Base-by-base conservation (phyloP, 2,329 filamentous ascomycete genomes). In the Ceratocystis huliohia region DNA sequence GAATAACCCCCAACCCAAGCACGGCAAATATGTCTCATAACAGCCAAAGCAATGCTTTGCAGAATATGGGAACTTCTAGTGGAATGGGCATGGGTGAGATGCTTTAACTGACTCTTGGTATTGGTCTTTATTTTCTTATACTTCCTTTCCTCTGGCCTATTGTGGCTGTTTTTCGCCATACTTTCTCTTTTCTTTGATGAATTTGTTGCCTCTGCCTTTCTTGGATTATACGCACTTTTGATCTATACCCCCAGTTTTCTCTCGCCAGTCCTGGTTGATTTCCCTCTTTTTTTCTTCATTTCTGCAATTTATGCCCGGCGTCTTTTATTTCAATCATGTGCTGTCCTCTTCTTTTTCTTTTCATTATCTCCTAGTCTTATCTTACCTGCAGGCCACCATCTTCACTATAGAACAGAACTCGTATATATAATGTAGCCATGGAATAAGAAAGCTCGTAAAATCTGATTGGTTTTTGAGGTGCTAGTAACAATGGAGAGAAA, bases 41-140 rank as follows among this genome's bases (percentile, higher is more conserved):
- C 48, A 25, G 17, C 48, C 25, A 48, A 7, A 30, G 13, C 61
- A 41, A 63, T n/a, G n/a, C 22, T n/a, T 20, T 33, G 41, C 41
- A 46, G 64, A 45, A 45, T 45, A 25, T 25, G 56, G 44, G 53
- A 33, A 50, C 22, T 37, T 33, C 15, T 41, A 41, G 56, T 22
- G 53, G 53, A 13, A 45, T 65, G 17, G 63, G 63, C 13, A 59
- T 57, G 50, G 63, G 63, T 6, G 63, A 65, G 17, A 65, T 65
- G 63, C 33, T 65, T 15, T 65, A 65, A 37, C 28, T 20, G 28
- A 5, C 22, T 53, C 48, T 25, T 25, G 45, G n/a, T 1, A 41
- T 13, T 41, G 10, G 3, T 20, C 15, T 46, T 20, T 15, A 10
- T 28, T 20, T 8, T 28, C 30, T 63, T 33, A 20, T 3, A 25